Conservation (phyloP, 257 asterid species). For the Rubia yunnanensis region DNA sequence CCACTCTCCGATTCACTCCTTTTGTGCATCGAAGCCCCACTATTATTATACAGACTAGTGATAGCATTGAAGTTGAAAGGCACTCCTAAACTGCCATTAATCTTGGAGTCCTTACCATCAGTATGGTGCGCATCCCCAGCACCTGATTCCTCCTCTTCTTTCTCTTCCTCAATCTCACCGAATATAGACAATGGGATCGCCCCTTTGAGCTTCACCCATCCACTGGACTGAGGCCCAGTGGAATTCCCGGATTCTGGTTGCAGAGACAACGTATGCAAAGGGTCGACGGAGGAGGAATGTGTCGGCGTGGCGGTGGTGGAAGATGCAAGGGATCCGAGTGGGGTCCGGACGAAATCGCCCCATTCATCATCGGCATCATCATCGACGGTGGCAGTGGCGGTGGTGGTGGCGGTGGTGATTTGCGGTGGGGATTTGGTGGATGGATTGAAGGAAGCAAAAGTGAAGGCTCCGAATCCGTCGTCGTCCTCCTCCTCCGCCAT, state of each 20-base stretch:
- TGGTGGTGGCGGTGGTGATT: conserved; percentile 15
- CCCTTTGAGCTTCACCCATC: conserved; percentile 57
- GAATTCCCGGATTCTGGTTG: conserved; percentile 13
- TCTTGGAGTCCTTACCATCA: conserved; percentile 12
- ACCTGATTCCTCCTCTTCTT: conserved; percentile 16
- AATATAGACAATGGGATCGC: conserved; percentile 71
- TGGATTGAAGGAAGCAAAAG: conserved; percentile 39
- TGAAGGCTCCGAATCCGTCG: conserved; percentile 64
- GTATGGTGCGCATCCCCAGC: conserved; percentile 10
- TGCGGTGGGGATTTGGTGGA: conserved; percentile 18
- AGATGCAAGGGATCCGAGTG: conserved; percentile 28
- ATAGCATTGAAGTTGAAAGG: conserved; percentile 21
- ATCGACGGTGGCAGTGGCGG: background rate
- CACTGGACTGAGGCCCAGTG: background rate
- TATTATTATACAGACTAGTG: conserved; percentile 18
- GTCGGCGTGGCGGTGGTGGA: conserved; percentile 19
- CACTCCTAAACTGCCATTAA: conserved; percentile 16
- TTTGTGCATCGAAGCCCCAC: conserved; percentile 1
- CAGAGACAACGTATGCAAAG: conserved; percentile 14
- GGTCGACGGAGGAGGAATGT: conserved; percentile 24
- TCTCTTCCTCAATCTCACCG: conserved; percentile 47
- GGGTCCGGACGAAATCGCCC: conserved; percentile 70
- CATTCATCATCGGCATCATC: conserved; percentile 42
- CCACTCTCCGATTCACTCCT: background rate
- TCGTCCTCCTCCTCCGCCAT: conserved; percentile 73